Evolutionary conservation across 257 asterid genomes (phyloP), one percentile per base, ranked within the genome.

Genomic region (Solanum sejunctum): DNA sequence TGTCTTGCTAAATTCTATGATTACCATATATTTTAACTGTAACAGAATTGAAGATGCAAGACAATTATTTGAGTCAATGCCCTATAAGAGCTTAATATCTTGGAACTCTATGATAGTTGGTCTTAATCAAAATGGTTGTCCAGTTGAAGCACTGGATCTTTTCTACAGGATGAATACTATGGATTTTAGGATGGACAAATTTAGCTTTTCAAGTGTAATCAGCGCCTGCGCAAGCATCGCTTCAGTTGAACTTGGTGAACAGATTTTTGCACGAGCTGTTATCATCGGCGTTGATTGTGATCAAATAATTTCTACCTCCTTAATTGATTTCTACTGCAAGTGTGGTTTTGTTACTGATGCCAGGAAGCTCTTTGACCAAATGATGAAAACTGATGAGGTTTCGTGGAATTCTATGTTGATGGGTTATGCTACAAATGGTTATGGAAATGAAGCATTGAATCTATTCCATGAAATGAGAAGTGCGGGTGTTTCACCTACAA

Each of bases 51-150:
- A 87, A 82, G 97, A 93, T 81, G 99, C 99, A 11, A 93, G 90
- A 78, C 54, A 39, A 32, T 88, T 96, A 71, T 96, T 95, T 85
- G 58, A 36, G 83, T 84, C 80, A 17, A 93, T 93, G 91, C 86
- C 89, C 28, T 84, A 16, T 51, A 96, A 92, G 89, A 93, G 92
- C 86, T 88, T 93, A 92, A 93, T 96, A 80, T 92, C 99, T 18
- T 96, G 99, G 99, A 96, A 96, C 75, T 92, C 98, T 26, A 93
- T 96, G 92, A 87, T 95, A 2, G 92, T 89, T 52, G 99, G 99
- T 58, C 85, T 96, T 80, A 92, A 92, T 84, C 97, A 92, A 89
- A 92, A 95, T 16, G 92, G 99, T 26, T 89, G 87, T 88, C 93
- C 98, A 15, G 52, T 85, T 54, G 98, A 96, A 85, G 94, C 96